Conservation (phyloP, 2,329 filamentous ascomycete species). For the Chrysosphaeria jannelii region DNA sequence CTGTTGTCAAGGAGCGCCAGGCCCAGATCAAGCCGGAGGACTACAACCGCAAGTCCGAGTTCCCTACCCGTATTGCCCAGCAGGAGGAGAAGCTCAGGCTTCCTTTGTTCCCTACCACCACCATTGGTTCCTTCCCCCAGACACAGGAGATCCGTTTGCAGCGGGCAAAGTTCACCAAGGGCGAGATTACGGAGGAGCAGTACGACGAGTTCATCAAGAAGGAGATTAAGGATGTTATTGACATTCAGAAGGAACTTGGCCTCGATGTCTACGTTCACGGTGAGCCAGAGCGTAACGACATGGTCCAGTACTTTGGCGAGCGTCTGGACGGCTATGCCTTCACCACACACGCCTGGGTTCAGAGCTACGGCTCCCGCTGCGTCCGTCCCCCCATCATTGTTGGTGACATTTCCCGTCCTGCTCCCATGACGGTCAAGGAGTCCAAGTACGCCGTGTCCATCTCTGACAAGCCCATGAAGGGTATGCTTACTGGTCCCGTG, state of each 20-base stretch:
- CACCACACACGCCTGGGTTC: slow-evolving; percentile 94
- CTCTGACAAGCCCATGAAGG: slow-evolving; percentile 99
- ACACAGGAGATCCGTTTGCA: slow-evolving; percentile 94
- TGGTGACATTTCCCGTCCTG: slow-evolving; percentile 89
- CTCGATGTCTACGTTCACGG: slow-evolving; percentile 95
- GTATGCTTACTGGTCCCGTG: slow-evolving; percentile 97
- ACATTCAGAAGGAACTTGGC: slow-evolving; percentile 92
- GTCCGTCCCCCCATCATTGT: slow-evolving; percentile 96
- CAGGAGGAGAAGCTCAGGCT: slow-evolving; percentile 85
- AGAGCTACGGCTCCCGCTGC: slow-evolving; percentile 94
- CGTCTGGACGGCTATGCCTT: slow-evolving; percentile 89
- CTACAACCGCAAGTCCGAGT: slow-evolving; percentile 82
- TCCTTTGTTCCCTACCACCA: slow-evolving; percentile 93
- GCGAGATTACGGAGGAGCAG: slow-evolving; percentile 68
- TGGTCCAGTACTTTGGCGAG: slow-evolving; percentile 99
- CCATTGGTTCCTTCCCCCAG: slow-evolving; percentile 97
- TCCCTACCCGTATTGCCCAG: slow-evolving; percentile 55
- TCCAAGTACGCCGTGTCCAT: slow-evolving; percentile 93
- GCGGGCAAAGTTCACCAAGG: slow-evolving; percentile 97
- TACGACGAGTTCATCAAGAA: slow-evolving; percentile 99
- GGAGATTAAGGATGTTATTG: slow-evolving; percentile 85
- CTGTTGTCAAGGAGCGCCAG: slow-evolving; percentile 89
- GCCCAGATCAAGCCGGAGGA: slow-evolving; percentile 52
- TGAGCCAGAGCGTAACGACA: slow-evolving; percentile 99
- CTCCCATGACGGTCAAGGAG: slow-evolving; percentile 98